Conservation (phyloP, 192 early-diverging fungal species). For the Backusella psychrophila region DNA sequence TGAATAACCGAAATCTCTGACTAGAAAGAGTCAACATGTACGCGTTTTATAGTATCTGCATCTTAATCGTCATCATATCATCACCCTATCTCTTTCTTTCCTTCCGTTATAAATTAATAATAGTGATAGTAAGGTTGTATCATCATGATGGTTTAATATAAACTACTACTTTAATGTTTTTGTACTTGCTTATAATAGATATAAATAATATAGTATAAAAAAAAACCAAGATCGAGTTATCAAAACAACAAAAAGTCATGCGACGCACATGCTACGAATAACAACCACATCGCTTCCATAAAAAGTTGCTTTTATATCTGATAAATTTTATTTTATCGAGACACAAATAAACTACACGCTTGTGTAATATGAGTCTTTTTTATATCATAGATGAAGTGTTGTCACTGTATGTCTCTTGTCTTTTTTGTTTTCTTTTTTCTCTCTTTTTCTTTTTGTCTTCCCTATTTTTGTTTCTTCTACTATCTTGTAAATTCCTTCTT, state of each 20-base stretch:
- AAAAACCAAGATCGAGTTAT: not conserved
- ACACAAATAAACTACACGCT: not conserved
- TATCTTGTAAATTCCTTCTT: not conserved
- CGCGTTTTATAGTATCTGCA: not conserved
- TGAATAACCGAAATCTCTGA: not conserved
- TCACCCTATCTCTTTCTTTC: not conserved
- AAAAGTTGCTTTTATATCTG: not conserved
- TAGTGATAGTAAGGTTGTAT: not conserved
- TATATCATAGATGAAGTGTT: not conserved
- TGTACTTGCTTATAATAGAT: not conserved
- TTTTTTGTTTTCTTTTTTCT: not conserved
- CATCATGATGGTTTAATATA: not conserved
- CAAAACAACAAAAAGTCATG: constrained; percentile 9
- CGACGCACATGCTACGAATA: constrained; percentile 4
- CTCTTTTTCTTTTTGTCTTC: not conserved
- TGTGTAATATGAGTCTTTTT: not conserved
- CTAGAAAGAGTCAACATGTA: not conserved
- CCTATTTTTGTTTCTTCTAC: not conserved
- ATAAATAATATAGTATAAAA: not conserved
- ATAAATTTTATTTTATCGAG: not conserved
- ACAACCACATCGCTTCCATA: not conserved
- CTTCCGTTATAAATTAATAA: not conserved
- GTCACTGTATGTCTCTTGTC: not conserved
- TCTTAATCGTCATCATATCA: not conserved
- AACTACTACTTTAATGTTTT: not conserved